Percentiles rank a stretch among this genome's conserved stretches.
Conservation (phyloP, 1,139 yeast genomes). For the Protomyces lactucae-debilis region DNA sequence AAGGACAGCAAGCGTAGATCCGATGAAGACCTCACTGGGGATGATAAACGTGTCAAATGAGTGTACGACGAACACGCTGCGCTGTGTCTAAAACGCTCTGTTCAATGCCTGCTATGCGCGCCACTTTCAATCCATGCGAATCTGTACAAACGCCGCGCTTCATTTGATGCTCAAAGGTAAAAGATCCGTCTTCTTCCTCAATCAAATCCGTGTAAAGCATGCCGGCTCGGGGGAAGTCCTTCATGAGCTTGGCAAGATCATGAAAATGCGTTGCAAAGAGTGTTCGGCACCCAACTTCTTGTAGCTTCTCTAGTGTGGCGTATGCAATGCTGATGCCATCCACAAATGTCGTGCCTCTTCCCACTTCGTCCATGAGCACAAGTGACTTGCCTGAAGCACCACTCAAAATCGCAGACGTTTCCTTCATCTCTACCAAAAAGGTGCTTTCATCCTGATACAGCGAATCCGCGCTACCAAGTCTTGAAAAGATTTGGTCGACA, state of each 20-base stretch:
- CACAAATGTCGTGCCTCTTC: constrained; percentile 84
- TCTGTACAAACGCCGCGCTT: constrained; percentile 26
- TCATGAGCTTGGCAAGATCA: constrained; percentile 39
- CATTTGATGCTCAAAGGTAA: constrained; percentile 13
- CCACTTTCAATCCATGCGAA: constrained; percentile 33
- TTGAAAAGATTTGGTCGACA: constrained; percentile 79
- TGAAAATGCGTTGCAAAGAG: constrained; percentile 88
- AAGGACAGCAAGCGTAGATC: not conserved
- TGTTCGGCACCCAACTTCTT: constrained; percentile 60
- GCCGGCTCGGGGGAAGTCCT: constrained; percentile 29
- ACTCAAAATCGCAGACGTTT: constrained; percentile 70
- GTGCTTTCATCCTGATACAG: constrained; percentile 81
- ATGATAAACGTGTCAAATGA: not conserved
- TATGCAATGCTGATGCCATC: constrained; percentile 91
- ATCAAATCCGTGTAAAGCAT: constrained; percentile 8
- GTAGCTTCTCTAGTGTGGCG: constrained; percentile 63
- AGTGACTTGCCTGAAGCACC: constrained; percentile 72
- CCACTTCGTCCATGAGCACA: constrained; percentile 93
- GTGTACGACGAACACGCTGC: not conserved
- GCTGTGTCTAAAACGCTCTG: constrained; percentile 14
- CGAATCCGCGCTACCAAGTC: constrained; percentile 56
- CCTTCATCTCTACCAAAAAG: constrained; percentile 98
- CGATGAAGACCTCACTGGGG: not conserved
- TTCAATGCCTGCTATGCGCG: constrained; percentile 32
- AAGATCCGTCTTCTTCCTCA: not conserved